Percentiles rank a stretch among this genome's conserved stretches.
phyloP scores from a whole-genome alignment of 2,329 filamentous ascomycete genomes.

The Thermothelomyces thermophilus region DNA sequence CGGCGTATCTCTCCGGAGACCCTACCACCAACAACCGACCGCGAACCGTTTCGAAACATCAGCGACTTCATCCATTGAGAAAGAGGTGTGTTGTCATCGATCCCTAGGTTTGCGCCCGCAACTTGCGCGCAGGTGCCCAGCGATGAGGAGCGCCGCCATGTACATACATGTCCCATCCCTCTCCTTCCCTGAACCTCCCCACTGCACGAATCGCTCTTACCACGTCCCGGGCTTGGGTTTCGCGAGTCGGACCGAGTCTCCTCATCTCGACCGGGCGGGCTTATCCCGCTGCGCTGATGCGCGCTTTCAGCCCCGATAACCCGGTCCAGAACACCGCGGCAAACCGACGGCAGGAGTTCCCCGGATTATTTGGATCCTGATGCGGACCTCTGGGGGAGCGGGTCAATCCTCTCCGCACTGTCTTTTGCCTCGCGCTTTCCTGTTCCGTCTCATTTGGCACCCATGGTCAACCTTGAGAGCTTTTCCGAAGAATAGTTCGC shows the following conservation, averaged over 20 bases:
- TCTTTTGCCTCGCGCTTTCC: not conserved
- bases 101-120: not conserved
- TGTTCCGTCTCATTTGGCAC: not conserved
- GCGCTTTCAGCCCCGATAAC: not conserved
- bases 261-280: constrained; percentile 2
- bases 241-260: constrained; percentile 8
- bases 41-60: not conserved
- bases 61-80: constrained; percentile 17
- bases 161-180: not conserved
- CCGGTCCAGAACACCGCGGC: not conserved
- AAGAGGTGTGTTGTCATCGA: constrained; percentile 22
- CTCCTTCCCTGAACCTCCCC: not conserved
- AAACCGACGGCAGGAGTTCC: not conserved
- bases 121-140: not conserved
- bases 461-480: not conserved
- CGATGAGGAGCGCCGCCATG: not conserved
- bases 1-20: constrained; percentile 1
- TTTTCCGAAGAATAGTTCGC: not conserved
- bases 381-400: too few species aligned
- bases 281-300: constrained; percentile 6
- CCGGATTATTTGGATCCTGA: not conserved
- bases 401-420: not conserved
- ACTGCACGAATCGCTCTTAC: not conserved
- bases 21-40: not conserved
- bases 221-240: not conserved